These are phyloP conservation scores for Talaromyces marneffei DNA, from an alignment of 2,329 filamentous ascomycete genomes.

Conservation along the genomic window DNA sequence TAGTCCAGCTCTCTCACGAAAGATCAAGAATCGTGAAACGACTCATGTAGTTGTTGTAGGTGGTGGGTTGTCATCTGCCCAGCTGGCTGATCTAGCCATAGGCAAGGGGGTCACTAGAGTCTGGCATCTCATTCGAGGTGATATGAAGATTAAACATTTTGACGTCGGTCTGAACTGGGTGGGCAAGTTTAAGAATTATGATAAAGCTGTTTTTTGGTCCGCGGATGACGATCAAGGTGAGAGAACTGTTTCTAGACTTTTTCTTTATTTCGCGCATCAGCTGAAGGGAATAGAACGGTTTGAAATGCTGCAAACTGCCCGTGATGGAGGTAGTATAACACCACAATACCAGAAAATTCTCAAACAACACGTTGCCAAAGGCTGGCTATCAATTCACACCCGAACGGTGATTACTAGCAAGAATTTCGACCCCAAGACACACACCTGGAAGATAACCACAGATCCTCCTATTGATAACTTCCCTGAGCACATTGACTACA, in stretches of 20 bases:
- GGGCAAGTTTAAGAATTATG: conserved; percentile 72
- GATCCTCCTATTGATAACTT: conserved; percentile 49
- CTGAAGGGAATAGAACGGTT: conserved; percentile 50
- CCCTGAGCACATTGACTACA: conserved; percentile 52
- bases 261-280: neutral
- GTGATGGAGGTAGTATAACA: conserved; percentile 72
- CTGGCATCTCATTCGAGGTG: conserved; percentile 62
- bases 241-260: neutral
- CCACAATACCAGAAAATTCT: conserved; percentile 62
- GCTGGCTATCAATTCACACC: conserved; percentile 52
- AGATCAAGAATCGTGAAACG: conserved; percentile 45
- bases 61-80: conserved; percentile 70
- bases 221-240: conserved; percentile 61
- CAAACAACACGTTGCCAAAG: conserved; percentile 51
- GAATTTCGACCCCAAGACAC: conserved; percentile 43
- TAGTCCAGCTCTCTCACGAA: conserved; percentile 46
- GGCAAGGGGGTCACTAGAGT: conserved; percentile 61
- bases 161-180: conserved; percentile 74
- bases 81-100: conserved; percentile 63
- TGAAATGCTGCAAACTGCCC: conserved; percentile 59
- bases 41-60: conserved; percentile 67
- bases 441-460: conserved; percentile 50
- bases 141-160: conserved; percentile 62
- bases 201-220: conserved; percentile 71
- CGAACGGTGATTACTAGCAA: conserved; percentile 53